Conservation (phyloP, 164 flowering plant genomes). For the Santalum album region DNA sequence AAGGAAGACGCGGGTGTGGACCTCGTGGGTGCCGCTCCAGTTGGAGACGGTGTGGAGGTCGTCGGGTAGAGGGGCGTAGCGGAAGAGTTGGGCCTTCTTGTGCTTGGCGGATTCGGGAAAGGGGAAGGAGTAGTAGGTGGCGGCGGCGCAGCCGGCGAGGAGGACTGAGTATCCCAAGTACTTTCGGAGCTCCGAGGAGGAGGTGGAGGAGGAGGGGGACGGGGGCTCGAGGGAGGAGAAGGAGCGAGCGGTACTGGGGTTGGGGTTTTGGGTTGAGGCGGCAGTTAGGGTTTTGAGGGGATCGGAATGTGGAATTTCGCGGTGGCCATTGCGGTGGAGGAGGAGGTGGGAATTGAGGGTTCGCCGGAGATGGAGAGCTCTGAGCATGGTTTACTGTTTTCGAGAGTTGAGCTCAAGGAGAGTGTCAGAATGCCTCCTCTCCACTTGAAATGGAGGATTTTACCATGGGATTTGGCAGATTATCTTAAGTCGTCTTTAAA, state of each 20-base stretch:
- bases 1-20: slow-evolving; percentile 61
- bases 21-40: slow-evolving; percentile 99
- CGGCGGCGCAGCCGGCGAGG: slow-evolving; percentile 64
- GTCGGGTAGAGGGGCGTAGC: slow-evolving; percentile 87
- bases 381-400: slow-evolving; percentile 22
- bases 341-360: slow-evolving; percentile 31
- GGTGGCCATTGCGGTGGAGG: not conserved
- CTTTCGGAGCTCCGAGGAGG: slow-evolving; percentile 65
- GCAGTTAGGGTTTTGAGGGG: slow-evolving; percentile 10
- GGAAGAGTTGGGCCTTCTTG: slow-evolving; percentile 83
- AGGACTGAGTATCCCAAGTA: slow-evolving; percentile 83
- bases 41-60: slow-evolving; percentile 93
- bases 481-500: no score
- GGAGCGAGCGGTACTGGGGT: slow-evolving; percentile 22
- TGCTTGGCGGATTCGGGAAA: slow-evolving; percentile 77
- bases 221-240: slow-evolving; percentile 21
- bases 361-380: slow-evolving; percentile 31
- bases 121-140: slow-evolving; percentile 97
- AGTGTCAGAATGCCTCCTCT: no score
- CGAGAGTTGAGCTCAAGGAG: slow-evolving; percentile 1
- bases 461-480: no score
- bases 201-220: slow-evolving; percentile 24
- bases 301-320: not conserved
- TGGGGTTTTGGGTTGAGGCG: slow-evolving; percentile 11
- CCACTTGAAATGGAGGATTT: no score